Evolutionary conservation across 805 yeast genomes (phyloP), one percentile per base, ranked within the genome.

Genomic region (Blastobotrys robertii): DNA sequence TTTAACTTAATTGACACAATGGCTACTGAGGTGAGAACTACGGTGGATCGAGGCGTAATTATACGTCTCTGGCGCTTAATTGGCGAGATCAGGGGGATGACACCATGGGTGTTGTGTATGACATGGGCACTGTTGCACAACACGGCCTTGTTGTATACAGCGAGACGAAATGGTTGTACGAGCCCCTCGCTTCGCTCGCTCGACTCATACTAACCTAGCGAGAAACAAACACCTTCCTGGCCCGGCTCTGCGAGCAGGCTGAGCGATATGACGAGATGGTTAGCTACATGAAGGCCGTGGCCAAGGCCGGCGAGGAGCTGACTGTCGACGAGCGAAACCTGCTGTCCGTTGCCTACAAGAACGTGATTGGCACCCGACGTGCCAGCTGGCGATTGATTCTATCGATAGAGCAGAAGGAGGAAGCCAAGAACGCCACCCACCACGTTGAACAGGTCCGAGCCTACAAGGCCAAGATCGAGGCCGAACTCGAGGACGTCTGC

Each of bases 241-340:
- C 98, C 67, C 86, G 92, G 67, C 83, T 90, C 67, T 95, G 97
- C 64, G 97, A 90, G 74, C 98, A 92, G 75, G 97, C 98, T 62
- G 98, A 92, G 74, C 94, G 98, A 72, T 92, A 92, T 69, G 98
- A 92, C 74, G 98, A 92, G 72, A 92, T 92, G 98, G 98, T 92
- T 61, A 94, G 84, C 69, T 87, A 85, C 74, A 92, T 90, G 97
- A 92, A 90, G 72, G 84, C 86, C 49, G 96, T 49, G 90, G 95
- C 60, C 85, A 86, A 58, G 50, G 52, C 56, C 52, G 68, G 66
- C 45, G 50, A 58, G 70, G 98, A 92, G 69, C 74, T 90, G 58
- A 81, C 95, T 37, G 97, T 92, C 51, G 98, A 90, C 74, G 98
- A 90, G 74, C 90, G 98, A 69, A 90, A 90, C 72, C 76, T 90